phyloP scores from a whole-genome alignment of 345 rosid species.

The Salix udensis region DNA sequence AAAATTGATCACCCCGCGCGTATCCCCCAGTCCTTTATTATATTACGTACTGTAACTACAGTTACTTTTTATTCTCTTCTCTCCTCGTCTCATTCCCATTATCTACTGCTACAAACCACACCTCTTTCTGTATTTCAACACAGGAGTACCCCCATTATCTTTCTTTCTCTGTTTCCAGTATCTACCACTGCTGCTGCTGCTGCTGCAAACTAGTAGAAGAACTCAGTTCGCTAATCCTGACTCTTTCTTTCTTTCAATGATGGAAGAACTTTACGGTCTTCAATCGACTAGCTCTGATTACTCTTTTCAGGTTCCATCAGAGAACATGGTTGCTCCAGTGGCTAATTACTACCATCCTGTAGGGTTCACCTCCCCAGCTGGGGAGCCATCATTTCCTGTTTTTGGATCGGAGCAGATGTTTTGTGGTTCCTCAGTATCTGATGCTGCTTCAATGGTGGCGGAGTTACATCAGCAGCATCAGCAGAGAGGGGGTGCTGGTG shows the following conservation, averaged over 20 bases:
- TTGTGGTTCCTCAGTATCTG: constrained; percentile 30
- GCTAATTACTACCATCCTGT: not conserved
- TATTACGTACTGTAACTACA: not conserved
- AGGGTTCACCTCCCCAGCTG: not conserved
- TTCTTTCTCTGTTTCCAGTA: not conserved
- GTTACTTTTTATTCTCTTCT: not conserved
- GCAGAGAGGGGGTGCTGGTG: not conserved
- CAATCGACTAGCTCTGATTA: constrained; percentile 15
- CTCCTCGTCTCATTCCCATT: not conserved
- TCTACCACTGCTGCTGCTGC: not conserved
- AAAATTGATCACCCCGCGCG: too few species aligned
- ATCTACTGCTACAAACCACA: not conserved
- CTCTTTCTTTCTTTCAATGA: not conserved
- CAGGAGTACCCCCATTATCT: not conserved
- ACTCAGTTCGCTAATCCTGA: not conserved
- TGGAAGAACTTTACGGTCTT: constrained; percentile 39
- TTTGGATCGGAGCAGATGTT: constrained; percentile 29
- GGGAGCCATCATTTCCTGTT: constrained; percentile 19
- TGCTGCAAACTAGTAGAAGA: not conserved
- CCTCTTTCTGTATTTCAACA: not conserved
- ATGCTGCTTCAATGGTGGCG: constrained; percentile 39
- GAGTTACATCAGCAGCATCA: constrained; percentile 9
- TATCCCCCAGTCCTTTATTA: not conserved
- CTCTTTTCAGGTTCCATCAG: constrained; percentile 12
- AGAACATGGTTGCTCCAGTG: constrained; percentile 11